Conservation (phyloP, 352 stramenopile species). For the Ophiocytium majus region DNA sequence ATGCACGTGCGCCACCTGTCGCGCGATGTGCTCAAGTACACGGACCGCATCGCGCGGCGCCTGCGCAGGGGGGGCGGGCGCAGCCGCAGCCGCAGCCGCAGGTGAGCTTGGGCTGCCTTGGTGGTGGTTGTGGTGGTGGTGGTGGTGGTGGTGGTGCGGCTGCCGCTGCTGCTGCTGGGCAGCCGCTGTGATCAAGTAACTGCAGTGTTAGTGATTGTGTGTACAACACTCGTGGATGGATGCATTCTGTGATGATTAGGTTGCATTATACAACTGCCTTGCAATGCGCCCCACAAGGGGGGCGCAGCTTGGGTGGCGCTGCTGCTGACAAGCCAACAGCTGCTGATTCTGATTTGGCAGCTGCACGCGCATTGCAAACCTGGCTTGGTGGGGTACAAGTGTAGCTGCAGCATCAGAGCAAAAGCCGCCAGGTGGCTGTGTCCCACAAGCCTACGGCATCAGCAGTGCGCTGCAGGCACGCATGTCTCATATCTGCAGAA, state of each 20-base stretch:
- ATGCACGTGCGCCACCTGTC: slow-evolving; percentile 94
- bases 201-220: background rate
- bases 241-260: background rate
- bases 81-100: background rate
- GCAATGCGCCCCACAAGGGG: no score
- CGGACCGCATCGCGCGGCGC: slow-evolving; percentile 54
- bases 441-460: background rate
- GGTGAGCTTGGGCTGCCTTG: background rate
- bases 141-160: background rate
- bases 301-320: no score
- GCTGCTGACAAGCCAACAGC: background rate
- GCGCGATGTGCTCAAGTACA: slow-evolving; percentile 72
- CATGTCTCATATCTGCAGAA: background rate
- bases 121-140: background rate
- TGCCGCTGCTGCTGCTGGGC: background rate
- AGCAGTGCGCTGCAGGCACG: background rate
- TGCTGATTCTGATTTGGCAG: background rate
- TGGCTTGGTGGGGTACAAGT: background rate
- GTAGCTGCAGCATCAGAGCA: background rate
- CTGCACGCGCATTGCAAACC: background rate
- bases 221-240: background rate
- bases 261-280: slow-evolving; percentile 55
- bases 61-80: background rate
- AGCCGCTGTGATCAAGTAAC: no score
- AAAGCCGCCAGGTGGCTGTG: no score